Evolutionary conservation across 2,329 filamentous ascomycete species (phyloP), one percentile per base, ranked within the genome.

Genomic region (Sodiomyces alkalinus): DNA sequence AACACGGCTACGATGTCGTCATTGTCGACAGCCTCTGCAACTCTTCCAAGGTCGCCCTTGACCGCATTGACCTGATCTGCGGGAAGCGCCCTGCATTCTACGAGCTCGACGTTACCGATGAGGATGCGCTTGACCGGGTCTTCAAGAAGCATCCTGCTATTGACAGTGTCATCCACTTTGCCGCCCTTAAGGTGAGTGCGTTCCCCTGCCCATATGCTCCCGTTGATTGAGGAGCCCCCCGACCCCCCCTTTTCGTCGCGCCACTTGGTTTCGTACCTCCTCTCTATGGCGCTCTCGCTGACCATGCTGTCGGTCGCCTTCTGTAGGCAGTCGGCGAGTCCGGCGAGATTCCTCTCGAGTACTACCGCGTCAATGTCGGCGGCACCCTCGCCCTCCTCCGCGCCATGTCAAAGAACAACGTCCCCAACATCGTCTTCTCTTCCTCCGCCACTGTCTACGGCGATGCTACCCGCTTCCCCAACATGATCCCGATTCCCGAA

Each of bases 401-500:
- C 39, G 75, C 76, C 47, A 96, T 98, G 85, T 68, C 73, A 49
- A 76, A 75, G 54, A 74, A 94, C 66, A 78, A 87, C 56, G 86
- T 98, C 42, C 72, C 73, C 58, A 96, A 93, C 65, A 90, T 98
- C 46, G 90, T 98, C 57, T 98, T 98, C 63, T 96, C 87, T 35
- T 94, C 85, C 37, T 94, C 86, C 2, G 90, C 90, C 19, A 98
- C 92, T 42, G 90, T 98, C 41, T 98, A 98, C 55, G 90, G 90
- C 49, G 92, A 98, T 56, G 90, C 87, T 30, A 96, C 90, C 25
- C 80, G 85, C 50, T 82, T 94, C 60, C 75, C 80, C 42, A 79
- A 92, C 67, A 98, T 98, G 90, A 98, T 98, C 41, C 90, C 90
- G 39, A 98, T 98, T 48, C 90, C 90, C 28, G 90, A 98, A 62